phyloP scores from a whole-genome alignment of 768 basidiomycete species.

The Amanita thiersii region DNA sequence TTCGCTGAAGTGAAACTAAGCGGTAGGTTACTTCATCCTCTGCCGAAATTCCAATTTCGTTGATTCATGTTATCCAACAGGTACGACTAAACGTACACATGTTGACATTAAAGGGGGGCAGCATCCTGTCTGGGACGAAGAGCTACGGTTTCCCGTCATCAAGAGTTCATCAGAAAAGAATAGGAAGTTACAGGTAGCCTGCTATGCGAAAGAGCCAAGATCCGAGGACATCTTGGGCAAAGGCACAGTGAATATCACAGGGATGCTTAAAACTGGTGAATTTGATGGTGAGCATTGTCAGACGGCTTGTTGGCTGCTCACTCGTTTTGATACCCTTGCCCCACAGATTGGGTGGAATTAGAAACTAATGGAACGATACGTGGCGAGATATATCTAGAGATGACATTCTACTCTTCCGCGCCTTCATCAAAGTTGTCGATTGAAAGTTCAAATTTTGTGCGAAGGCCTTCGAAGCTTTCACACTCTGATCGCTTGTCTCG shows the following conservation, averaged over 20 bases:
- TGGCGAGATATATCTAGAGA: conserved; percentile 86
- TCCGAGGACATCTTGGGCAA: conserved; percentile 74
- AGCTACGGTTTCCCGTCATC: conserved; percentile 69
- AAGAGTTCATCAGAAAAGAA: conserved; percentile 46
- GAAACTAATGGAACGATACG: conserved; percentile 45
- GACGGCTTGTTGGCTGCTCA: background rate
- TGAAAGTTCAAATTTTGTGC: conserved; percentile 23
- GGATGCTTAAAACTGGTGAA: conserved; percentile 78
- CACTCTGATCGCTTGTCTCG: conserved; percentile 44
- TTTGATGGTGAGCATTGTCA: conserved; percentile 72
- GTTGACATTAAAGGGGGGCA: conserved; percentile 85
- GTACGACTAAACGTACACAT: conserved; percentile 58
- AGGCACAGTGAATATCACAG: conserved; percentile 65
- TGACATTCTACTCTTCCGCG: conserved; percentile 79
- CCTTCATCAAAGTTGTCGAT: conserved; percentile 18
- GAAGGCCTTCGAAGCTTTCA: conserved; percentile 46
- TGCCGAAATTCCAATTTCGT: background rate
- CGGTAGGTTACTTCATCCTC: conserved; percentile 21
- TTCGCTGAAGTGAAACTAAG: conserved; percentile 62
- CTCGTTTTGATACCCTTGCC: background rate
- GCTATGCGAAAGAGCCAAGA: conserved; percentile 71
- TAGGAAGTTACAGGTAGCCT: conserved; percentile 63
- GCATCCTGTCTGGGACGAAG: conserved; percentile 89
- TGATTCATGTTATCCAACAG: conserved; percentile 18
- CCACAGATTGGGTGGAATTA: conserved; percentile 27